Conservation (phyloP, 2,329 filamentous ascomycete species). For the Tolypocladium sp. region DNA sequence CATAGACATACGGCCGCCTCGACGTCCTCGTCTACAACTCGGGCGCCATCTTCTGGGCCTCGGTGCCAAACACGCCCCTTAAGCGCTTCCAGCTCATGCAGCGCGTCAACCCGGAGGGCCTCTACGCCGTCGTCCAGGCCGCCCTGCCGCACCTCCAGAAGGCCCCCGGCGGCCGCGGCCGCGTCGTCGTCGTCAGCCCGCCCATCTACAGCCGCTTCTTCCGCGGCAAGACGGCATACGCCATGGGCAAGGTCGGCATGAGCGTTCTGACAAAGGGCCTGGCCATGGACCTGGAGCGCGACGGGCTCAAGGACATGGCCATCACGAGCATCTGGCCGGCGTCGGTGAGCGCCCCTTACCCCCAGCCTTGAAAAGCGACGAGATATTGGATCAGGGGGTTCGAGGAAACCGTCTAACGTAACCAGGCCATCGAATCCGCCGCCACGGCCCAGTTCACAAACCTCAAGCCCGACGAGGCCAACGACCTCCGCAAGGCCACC, state of each 20-base stretch:
- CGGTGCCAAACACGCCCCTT: conserved; percentile 61
- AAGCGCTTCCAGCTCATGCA: conserved; percentile 76
- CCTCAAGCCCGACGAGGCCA: conserved; percentile 33
- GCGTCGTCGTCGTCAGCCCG: conserved; percentile 72
- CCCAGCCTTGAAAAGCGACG: background rate
- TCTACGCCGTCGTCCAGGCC: conserved; percentile 65
- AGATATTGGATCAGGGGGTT: background rate
- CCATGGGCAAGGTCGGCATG: conserved; percentile 73
- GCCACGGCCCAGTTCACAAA: conserved; percentile 51
- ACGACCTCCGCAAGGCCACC: conserved; percentile 57
- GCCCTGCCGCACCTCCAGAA: conserved; percentile 54
- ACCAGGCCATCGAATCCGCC: conserved; percentile 59
- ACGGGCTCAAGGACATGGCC: conserved; percentile 57
- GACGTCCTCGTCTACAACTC: conserved; percentile 77
- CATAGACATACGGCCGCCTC: conserved; percentile 51
- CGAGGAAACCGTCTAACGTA: background rate
- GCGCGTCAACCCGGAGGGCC: conserved; percentile 62
- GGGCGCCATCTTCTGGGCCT: conserved; percentile 78
- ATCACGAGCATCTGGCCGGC: conserved; percentile 81
- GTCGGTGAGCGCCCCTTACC: conserved; percentile 35
- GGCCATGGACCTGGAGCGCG: conserved; percentile 63
- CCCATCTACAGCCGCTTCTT: conserved; percentile 84
- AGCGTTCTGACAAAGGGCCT: conserved; percentile 72
- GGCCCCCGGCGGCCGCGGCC: conserved; percentile 43
- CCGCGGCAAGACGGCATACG: conserved; percentile 77